Conservation (phyloP, 2,329 filamentous ascomycete species). For the Chrysosporium queenslandicum region DNA sequence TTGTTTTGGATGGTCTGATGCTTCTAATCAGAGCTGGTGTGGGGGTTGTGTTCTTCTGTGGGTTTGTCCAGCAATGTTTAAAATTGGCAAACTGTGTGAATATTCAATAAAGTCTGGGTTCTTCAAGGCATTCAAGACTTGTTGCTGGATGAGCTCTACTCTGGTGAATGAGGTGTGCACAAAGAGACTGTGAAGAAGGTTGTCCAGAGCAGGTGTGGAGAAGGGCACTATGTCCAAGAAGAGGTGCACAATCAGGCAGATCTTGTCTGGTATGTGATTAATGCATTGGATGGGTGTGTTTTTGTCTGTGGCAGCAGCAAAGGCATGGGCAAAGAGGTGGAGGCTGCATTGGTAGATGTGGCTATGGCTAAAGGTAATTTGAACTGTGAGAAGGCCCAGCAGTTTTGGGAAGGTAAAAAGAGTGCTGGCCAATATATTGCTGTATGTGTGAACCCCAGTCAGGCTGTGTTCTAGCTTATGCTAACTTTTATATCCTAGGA, state of each 20-base stretch:
- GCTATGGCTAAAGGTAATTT: constrained; percentile 88
- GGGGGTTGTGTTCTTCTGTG: constrained; percentile 92
- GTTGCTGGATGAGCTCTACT: constrained; percentile 90
- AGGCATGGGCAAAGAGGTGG: constrained; percentile 96
- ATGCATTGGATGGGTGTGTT: constrained; percentile 85
- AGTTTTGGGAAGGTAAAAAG: constrained; percentile 89
- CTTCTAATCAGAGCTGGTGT: constrained; percentile 93
- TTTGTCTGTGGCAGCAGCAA: constrained; percentile 94
- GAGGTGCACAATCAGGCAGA: constrained; percentile 86
- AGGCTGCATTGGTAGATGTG: constrained; percentile 75
- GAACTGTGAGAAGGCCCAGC: constrained; percentile 65
- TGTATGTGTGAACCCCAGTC: constrained; percentile 32
- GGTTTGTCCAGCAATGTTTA: constrained; percentile 87
- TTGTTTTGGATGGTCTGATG: constrained; percentile 92
- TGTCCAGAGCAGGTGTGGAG: constrained; percentile 63
- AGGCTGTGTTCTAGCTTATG: not conserved
- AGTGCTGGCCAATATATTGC: constrained; percentile 92
- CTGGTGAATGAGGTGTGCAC: constrained; percentile 89
- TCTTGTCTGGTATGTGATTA: constrained; percentile 98
- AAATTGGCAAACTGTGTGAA: constrained; percentile 94
- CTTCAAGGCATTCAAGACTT: constrained; percentile 90
- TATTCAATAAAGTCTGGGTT: constrained; percentile 97
- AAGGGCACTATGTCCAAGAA: constrained; percentile 89
- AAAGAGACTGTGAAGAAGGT: constrained; percentile 78
- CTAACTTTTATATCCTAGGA: constrained; percentile 1